Evolutionary conservation across 345 rosid species (phyloP), one percentile per base, ranked within the genome.

Genomic region (Arabidopsis suecica): DNA sequence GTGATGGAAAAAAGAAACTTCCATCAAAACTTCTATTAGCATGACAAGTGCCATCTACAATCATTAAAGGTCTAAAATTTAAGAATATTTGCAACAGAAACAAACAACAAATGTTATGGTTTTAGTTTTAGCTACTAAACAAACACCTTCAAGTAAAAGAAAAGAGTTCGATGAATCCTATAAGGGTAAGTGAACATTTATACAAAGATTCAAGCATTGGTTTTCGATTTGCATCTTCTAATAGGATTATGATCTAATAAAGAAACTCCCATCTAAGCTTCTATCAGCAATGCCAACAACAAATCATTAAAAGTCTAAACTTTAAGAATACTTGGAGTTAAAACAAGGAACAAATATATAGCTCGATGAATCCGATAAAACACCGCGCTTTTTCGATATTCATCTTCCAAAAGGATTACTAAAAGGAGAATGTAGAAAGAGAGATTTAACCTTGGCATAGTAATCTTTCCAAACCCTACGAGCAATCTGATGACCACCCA

Each of bases 401-500:
- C 25, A 48, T 48, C 54, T 48, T 48, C 10, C 4, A 16, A 48
- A 48, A 1, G 7, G 20, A 44, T n/a, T 16, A 16, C 18, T 16
- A 16, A 16, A 16, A 16, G 18, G 18, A 16, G 2, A 44, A n/a
- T 12, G 7, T 3, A 36, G 42, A 33, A 25, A 42, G 34, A 67
- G 22, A 56, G 54, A 47, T 16, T 13, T 23, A 16, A 87, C 96
- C 93, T 90, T 88, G 6, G 96, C 89, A 64, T 88, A 90, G 78
- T 90, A 90, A 83, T 90, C 96, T 72, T 88, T 90, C 96, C 96
- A 90, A 18, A 90, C 96, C 14, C 96, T 76, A 3, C 96, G 83
- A 37, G 93, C 96, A 81, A 88, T 90, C 83, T 90, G 96, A 79
- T 90, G 96, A 37, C 96, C 96, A 4, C 96, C 93, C 83, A 90